These are phyloP conservation scores for Umbelopsis sp. DNA, from an alignment of 371 early-diverging fungal genomes.

Conservation along the genomic window DNA sequence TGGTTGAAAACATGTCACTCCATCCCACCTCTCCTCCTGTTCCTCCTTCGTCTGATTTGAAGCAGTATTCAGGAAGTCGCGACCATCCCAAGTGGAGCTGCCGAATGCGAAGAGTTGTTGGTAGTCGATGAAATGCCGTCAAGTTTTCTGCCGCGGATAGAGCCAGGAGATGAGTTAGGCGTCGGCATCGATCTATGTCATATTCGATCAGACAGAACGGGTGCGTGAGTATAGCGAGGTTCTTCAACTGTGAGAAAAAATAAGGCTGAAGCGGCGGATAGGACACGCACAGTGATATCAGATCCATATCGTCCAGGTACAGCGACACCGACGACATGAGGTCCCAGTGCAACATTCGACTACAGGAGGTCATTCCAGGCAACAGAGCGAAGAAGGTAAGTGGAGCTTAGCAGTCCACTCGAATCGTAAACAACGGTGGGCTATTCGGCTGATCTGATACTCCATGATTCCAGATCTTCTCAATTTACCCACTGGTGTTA, in stretches of 20 bases:
- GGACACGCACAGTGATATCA: neutral
- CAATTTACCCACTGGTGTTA: no score
- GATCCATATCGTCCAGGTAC: neutral
- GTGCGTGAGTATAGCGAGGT: neutral
- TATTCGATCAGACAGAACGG: neutral
- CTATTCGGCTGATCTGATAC: no score
- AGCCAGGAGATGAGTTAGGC: neutral
- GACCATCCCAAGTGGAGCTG: neutral
- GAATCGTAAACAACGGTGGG: no score
- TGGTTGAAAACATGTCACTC: neutral
- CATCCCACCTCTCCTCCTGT: no score
- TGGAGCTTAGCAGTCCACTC: no score
- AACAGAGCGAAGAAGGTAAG: no score
- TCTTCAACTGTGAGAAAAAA: neutral
- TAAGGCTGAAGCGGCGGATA: neutral
- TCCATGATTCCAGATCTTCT: no score
- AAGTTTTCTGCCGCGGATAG: neutral
- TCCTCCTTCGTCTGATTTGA: no score
- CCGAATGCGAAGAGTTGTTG: neutral
- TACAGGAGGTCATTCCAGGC: no score
- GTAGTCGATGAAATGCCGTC: neutral
- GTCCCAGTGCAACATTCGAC: neutral
- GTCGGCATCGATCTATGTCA: neutral
- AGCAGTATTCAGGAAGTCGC: neutral
- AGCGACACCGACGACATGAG: neutral